These are phyloP conservation scores for Hirschioporus abietinus DNA, from an alignment of 768 basidiomycete species.

Conservation along the genomic window DNA sequence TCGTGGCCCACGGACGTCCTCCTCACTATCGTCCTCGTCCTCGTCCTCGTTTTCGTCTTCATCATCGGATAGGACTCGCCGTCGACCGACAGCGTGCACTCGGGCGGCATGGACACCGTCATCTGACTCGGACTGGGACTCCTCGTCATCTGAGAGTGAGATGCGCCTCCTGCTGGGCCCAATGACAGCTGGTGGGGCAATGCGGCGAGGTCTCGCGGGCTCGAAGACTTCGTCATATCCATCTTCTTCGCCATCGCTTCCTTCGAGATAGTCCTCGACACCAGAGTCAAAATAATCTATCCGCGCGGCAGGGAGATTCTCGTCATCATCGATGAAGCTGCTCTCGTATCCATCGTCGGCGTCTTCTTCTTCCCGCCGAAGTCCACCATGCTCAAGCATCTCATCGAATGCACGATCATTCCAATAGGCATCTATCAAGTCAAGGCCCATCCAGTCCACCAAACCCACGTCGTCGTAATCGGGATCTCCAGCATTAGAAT, in stretches of 20 bases:
- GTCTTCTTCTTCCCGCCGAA: background rate
- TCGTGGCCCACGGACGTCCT: background rate
- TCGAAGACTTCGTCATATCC: background rate
- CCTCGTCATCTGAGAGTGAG: background rate
- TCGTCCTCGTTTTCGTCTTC: background rate
- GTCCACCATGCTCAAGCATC: background rate
- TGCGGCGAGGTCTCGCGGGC: background rate
- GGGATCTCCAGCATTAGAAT: background rate
- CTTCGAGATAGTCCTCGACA: background rate
- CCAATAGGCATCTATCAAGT: background rate
- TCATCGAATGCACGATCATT: background rate
- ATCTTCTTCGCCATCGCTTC: background rate
- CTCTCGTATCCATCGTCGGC: background rate
- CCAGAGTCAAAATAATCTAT: background rate
- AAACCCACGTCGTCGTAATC: background rate
- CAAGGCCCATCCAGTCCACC: background rate
- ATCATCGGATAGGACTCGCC: background rate
- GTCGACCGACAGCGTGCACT: background rate
- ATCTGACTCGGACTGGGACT: background rate
- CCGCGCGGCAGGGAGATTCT: background rate
- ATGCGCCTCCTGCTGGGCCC: no score
- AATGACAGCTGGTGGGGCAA: background rate
- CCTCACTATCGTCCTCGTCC: background rate
- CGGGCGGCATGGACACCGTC: background rate
- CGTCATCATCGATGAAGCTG: background rate